Conservation (phyloP, 2,329 filamentous ascomycete genomes). For the Cordyceps pruinosa region DNA sequence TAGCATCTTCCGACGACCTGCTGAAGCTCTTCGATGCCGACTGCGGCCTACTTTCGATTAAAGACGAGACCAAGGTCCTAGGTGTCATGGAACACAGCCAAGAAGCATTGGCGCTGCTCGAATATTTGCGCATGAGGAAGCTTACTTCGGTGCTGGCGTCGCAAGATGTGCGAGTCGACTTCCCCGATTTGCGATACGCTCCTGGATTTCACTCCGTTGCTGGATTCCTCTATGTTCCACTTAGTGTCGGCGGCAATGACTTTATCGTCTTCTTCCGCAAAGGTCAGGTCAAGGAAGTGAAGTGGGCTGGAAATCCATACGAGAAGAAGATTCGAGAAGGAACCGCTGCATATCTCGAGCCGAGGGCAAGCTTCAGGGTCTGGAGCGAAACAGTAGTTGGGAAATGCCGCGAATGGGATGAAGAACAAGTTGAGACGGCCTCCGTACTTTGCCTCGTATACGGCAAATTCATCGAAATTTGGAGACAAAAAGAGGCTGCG, state of each 20-base stretch:
- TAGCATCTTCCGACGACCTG: slow-evolving; percentile 80
- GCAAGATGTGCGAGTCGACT: slow-evolving; percentile 68
- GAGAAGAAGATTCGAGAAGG: slow-evolving; percentile 69
- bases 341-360: slow-evolving; percentile 68
- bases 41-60: slow-evolving; percentile 76
- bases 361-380: slow-evolving; percentile 68
- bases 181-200: slow-evolving; percentile 71
- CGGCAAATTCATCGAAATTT: slow-evolving; percentile 82
- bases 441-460: slow-evolving; percentile 84
- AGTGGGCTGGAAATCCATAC: slow-evolving; percentile 83
- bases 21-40: slow-evolving; percentile 81
- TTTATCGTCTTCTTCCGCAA: slow-evolving; percentile 91
- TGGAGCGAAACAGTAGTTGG: slow-evolving; percentile 79
- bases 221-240: slow-evolving; percentile 72
- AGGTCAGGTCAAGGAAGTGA: slow-evolving; percentile 67
- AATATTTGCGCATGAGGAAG: slow-evolving; percentile 72
- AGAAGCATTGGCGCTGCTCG: slow-evolving; percentile 75
- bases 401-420: slow-evolving; percentile 80
- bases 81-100: slow-evolving; percentile 69
- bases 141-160: slow-evolving; percentile 71
- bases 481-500: slow-evolving; percentile 82
- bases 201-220: slow-evolving; percentile 75
- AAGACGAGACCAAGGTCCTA: slow-evolving; percentile 81
- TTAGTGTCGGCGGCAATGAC: slow-evolving; percentile 68
- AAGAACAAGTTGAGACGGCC: slow-evolving; percentile 83